phyloP scores from a whole-genome alignment of 1,139 yeast species.

The Casaregolazyma lundiana region DNA sequence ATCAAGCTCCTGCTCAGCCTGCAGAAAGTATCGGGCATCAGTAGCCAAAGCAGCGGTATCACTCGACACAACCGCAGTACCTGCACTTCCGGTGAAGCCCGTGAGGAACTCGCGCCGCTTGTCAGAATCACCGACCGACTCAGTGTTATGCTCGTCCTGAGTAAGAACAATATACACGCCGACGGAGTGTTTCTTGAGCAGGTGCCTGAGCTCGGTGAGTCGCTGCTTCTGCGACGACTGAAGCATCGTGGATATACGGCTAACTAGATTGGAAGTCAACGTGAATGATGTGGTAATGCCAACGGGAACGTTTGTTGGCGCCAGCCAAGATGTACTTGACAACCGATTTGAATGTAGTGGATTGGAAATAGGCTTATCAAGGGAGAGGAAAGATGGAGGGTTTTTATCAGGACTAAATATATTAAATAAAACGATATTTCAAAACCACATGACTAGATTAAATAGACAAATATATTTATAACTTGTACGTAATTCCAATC shows the following conservation, averaged over 20 bases:
- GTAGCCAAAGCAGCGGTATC: conserved; percentile 81
- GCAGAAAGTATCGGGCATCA: conserved; percentile 91
- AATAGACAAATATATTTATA: too few relatives aligned
- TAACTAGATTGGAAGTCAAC: not conserved
- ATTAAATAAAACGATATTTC: too few relatives aligned
- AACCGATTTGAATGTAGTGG: too few relatives aligned
- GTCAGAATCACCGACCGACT: conserved; percentile 75
- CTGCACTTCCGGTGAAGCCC: conserved; percentile 89
- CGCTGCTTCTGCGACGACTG: conserved; percentile 7
- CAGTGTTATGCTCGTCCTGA: conserved; percentile 92
- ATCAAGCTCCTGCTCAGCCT: conserved; percentile 84
- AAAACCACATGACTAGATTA: too few relatives aligned
- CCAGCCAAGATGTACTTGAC: too few relatives aligned
- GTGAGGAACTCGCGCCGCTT: conserved; percentile 82
- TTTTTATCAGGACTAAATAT: too few relatives aligned
- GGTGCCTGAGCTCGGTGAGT: conserved; percentile 43
- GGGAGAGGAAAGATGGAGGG: too few relatives aligned
- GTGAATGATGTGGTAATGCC: not conserved
- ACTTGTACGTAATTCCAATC: too few relatives aligned
- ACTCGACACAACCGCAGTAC: conserved; percentile 77
- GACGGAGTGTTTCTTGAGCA: conserved; percentile 60
- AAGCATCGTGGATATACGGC: conserved; percentile 5
- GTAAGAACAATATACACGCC: conserved; percentile 83
- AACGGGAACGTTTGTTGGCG: not conserved
- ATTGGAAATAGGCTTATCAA: too few relatives aligned